Evolutionary conservation across 1,284 basidiomycete genomes (phyloP).

Genomic region (Caloboletus firmus): DNA sequence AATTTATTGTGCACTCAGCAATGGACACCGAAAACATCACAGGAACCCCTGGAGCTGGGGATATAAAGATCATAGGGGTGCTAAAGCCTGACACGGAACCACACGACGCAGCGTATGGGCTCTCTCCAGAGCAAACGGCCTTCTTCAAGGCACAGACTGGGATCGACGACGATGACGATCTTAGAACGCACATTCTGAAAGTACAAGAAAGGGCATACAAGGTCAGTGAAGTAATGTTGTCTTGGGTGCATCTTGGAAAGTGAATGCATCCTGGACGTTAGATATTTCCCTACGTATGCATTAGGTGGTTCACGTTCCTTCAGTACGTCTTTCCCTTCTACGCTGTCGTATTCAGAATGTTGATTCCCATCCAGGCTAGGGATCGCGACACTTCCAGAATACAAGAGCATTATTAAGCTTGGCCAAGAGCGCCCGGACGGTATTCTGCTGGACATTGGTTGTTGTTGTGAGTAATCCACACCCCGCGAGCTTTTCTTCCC

Average conservation of each 20-base stretch:
- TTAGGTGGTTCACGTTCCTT: conserved; percentile 20
- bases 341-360: accelerated
- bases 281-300: conserved; percentile 24
- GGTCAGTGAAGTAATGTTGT: conserved; percentile 2
- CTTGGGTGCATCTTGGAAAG: background rate
- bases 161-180: conserved; percentile 19
- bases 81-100: background rate
- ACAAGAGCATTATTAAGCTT: conserved; percentile 18
- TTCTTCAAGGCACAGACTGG: conserved; percentile 29
- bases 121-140: conserved; percentile 18
- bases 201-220: conserved; percentile 21
- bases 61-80: background rate
- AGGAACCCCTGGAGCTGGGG: conserved; percentile 1
- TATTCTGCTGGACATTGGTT: conserved; percentile 29
- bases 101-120: conserved; percentile 5
- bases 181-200: conserved; percentile 21
- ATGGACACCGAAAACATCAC: conserved; percentile 11
- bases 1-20: background rate
- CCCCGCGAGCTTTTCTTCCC: background rate
- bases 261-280: background rate
- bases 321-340: conserved; percentile 1
- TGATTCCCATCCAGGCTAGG: conserved; percentile 9
- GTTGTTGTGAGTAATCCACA: conserved; percentile 16
- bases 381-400: conserved; percentile 16
- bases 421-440: conserved; percentile 21